Conservation (phyloP, 257 asterid genomes). For the Solanum medicagineum region DNA sequence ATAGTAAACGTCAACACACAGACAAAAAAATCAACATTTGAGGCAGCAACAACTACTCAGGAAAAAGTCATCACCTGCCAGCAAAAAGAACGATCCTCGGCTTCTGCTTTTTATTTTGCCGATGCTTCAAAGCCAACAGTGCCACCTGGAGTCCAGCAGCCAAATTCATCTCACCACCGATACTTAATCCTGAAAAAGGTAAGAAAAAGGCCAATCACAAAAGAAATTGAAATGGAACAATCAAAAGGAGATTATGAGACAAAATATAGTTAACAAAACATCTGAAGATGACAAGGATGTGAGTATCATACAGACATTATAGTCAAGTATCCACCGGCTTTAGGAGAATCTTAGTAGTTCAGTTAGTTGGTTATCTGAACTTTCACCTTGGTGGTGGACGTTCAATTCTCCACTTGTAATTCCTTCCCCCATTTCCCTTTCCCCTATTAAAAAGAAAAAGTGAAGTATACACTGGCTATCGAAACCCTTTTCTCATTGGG, state of each 20-base stretch:
- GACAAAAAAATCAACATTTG: not conserved
- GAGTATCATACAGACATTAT: not conserved
- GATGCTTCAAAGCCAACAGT: constrained; percentile 91
- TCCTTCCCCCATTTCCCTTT: not conserved
- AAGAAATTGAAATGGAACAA: not conserved
- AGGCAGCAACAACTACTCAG: not conserved
- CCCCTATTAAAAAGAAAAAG: not conserved
- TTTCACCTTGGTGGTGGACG: not conserved
- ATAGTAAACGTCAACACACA: not conserved
- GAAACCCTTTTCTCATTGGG: not conserved
- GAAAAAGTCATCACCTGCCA: constrained; percentile 51
- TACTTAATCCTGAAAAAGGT: constrained; percentile 48
- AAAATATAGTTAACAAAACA: not conserved
- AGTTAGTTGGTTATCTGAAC: not conserved
- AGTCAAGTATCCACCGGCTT: not conserved
- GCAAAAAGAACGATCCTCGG: constrained; percentile 91
- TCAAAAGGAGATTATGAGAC: not conserved
- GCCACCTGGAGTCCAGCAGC: constrained; percentile 98
- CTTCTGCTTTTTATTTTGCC: constrained; percentile 91
- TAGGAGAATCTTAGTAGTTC: not conserved
- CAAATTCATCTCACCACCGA: constrained; percentile 86
- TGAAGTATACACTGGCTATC: not conserved
- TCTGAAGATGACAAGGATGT: not conserved
- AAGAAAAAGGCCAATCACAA: not conserved
- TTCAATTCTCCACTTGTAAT: not conserved